Conservation (phyloP, 495 filamentous ascomycete species). For the Pyronema domesticum region DNA sequence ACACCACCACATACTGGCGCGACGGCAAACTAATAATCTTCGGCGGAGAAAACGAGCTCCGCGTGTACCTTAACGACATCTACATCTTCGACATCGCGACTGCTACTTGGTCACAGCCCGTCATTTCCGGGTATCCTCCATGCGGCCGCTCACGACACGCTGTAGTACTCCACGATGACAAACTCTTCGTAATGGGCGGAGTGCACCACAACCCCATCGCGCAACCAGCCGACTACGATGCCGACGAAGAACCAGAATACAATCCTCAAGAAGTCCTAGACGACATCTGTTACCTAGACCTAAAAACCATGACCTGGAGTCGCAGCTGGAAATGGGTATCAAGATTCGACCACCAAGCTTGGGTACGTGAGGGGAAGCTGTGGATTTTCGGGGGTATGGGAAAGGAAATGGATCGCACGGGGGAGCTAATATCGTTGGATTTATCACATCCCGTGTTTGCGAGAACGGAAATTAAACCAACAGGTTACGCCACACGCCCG, state of each 20-base stretch:
- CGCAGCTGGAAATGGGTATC: conserved; percentile 85
- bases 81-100: conserved; percentile 90
- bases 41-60: conserved; percentile 93
- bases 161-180: conserved; percentile 86
- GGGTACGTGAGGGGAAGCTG: conserved; percentile 45
- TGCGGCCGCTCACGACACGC: conserved; percentile 84
- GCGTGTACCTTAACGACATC: conserved; percentile 84
- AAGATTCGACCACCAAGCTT: conserved; percentile 72
- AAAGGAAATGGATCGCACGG: conserved; percentile 86
- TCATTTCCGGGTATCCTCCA: conserved; percentile 63
- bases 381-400: conserved; percentile 96
- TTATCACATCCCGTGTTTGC: conserved; percentile 67
- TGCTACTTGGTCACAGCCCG: conserved; percentile 82
- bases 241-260: conserved; percentile 20
- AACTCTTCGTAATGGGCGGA: conserved; percentile 83
- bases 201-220: conserved; percentile 49
- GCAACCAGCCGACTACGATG: conserved; percentile 11
- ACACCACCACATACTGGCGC: conserved; percentile 88
- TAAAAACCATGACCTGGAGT: conserved; percentile 97
- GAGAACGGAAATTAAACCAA: conserved; percentile 18
- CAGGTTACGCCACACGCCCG: conserved; percentile 18
- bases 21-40: conserved; percentile 89
- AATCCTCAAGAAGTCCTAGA: conserved; percentile 51
- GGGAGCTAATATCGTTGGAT: conserved; percentile 93
- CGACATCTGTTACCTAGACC: conserved; percentile 86